Conservation (phyloP, 768 basidiomycete species). For the Auriscalpium microsporum region DNA sequence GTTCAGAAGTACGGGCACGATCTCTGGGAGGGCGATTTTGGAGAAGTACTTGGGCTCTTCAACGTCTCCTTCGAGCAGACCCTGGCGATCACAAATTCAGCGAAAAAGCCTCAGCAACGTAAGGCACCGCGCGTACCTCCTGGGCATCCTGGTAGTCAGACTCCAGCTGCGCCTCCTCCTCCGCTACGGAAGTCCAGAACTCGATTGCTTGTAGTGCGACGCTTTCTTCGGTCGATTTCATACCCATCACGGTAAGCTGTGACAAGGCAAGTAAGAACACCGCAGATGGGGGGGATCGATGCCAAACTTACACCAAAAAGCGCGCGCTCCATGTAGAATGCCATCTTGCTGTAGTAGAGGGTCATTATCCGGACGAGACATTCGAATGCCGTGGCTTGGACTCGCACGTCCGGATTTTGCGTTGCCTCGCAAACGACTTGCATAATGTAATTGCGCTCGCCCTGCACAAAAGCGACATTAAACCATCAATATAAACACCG, state of each 20-base stretch:
- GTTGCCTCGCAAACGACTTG: slow-evolving; percentile 99
- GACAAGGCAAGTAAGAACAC: slow-evolving; percentile 3
- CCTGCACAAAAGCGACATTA: slow-evolving; percentile 37
- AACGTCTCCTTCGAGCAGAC: slow-evolving; percentile 80
- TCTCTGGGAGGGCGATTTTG: slow-evolving; percentile 89
- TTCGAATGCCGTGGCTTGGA: slow-evolving; percentile 96
- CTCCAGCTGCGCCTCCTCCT: slow-evolving; percentile 90
- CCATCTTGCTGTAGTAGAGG: slow-evolving; percentile 98
- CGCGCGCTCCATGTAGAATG: slow-evolving; percentile 98
- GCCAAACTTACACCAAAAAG: slow-evolving; percentile 76
- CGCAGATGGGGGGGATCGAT: neutral
- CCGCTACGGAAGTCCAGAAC: slow-evolving; percentile 99
- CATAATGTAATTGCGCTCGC: slow-evolving; percentile 99
- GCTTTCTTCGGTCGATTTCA: slow-evolving; percentile 86
- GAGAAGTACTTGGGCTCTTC: slow-evolving; percentile 87
- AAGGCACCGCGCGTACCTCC: slow-evolving; percentile 46
- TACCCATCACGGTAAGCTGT: slow-evolving; percentile 92
- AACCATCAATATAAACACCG: neutral
- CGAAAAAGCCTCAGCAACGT: slow-evolving; percentile 2
- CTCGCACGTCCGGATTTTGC: slow-evolving; percentile 66
- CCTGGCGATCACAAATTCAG: slow-evolving; percentile 35
- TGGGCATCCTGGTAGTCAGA: slow-evolving; percentile 60
- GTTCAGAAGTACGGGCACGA: slow-evolving; percentile 83
- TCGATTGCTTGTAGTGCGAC: slow-evolving; percentile 96
- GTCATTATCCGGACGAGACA: slow-evolving; percentile 95